These are phyloP conservation scores for Schrenkiella parvula DNA, from an alignment of 345 rosid species.

Conservation along the genomic window DNA sequence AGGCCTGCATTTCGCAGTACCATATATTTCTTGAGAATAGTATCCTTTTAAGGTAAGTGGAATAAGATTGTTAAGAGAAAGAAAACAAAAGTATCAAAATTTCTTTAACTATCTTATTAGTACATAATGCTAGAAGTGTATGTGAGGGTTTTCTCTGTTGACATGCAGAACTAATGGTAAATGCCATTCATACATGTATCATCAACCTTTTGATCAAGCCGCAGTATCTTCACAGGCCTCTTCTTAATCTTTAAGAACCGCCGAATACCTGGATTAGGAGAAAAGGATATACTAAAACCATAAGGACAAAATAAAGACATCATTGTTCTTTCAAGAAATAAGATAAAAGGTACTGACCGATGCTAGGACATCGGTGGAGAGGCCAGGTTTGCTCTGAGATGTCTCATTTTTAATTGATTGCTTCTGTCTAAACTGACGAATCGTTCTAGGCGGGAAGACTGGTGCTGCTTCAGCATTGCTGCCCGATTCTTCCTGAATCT, in stretches of 20 bases:
- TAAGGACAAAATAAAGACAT: background rate
- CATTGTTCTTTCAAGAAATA: background rate
- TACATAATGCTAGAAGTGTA: background rate
- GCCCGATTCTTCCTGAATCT: slow-evolving; percentile 45
- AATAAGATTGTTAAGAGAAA: background rate
- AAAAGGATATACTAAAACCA: background rate
- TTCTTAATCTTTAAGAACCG: slow-evolving; percentile 30
- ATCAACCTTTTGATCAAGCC: background rate
- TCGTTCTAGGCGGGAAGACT: slow-evolving; percentile 37
- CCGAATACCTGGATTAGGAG: slow-evolving; percentile 47
- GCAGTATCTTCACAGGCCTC: slow-evolving; percentile 3
- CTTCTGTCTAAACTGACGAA: slow-evolving; percentile 69
- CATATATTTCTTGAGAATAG: no score
- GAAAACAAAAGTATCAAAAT: background rate
- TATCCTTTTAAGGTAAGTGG: background rate
- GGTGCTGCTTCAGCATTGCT: slow-evolving; percentile 31
- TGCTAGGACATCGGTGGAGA: slow-evolving; percentile 65
- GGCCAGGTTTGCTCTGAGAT: slow-evolving; percentile 46
- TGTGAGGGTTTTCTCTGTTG: background rate
- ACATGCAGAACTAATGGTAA: background rate
- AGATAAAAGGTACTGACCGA: slow-evolving; percentile 44
- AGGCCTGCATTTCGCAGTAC: no score
- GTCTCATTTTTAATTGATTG: slow-evolving; percentile 49
- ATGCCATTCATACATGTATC: background rate
- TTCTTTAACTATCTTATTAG: background rate